A percentile compares a stretch with the other conserved stretches of the same genome.
These are phyloP conservation scores for Colletotrichum magnum DNA, from an alignment of 2,329 filamentous ascomycete genomes.

Conservation along the genomic window DNA sequence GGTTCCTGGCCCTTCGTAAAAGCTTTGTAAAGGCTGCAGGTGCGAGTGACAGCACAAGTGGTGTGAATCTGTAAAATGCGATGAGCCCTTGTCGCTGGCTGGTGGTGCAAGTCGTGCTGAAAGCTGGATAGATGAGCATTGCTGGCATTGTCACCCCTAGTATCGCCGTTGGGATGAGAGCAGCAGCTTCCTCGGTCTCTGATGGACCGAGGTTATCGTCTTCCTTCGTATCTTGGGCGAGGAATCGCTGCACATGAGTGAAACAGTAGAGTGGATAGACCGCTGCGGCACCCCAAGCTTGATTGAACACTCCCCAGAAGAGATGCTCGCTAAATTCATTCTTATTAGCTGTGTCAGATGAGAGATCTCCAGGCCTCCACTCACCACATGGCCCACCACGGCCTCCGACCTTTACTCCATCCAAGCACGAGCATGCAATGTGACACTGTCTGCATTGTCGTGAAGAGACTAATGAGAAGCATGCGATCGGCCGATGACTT, in stretches of 20 bases:
- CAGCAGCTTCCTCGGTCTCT: not conserved
- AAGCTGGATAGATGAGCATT: slow-evolving; percentile 5
- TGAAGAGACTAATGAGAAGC: slow-evolving; percentile 15
- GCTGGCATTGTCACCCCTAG: not conserved
- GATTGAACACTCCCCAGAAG: slow-evolving; percentile 14
- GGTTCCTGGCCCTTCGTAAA: no score
- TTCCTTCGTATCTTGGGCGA: not conserved
- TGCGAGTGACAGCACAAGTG: not conserved
- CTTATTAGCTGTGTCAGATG: rapidly evolving
- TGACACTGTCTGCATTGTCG: slow-evolving; percentile 17
- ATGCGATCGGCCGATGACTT: not conserved
- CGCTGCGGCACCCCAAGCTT: slow-evolving; percentile 20
- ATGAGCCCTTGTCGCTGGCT: not conserved
- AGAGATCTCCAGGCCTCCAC: not conserved
- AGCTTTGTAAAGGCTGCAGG: not conserved
- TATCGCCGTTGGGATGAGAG: not conserved
- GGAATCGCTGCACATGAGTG: slow-evolving; percentile 9
- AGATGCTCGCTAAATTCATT: not conserved
- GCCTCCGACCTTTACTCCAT: slow-evolving; percentile 2
- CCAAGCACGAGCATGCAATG: slow-evolving; percentile 24
- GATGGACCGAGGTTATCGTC: not conserved
- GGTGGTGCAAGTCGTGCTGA: not conserved
- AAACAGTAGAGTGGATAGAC: slow-evolving; percentile 28
- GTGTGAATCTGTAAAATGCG: slow-evolving; percentile 18
- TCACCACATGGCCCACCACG: not conserved